Conservation (phyloP, 257 asterid species). For the Knoxia roxburghii region DNA sequence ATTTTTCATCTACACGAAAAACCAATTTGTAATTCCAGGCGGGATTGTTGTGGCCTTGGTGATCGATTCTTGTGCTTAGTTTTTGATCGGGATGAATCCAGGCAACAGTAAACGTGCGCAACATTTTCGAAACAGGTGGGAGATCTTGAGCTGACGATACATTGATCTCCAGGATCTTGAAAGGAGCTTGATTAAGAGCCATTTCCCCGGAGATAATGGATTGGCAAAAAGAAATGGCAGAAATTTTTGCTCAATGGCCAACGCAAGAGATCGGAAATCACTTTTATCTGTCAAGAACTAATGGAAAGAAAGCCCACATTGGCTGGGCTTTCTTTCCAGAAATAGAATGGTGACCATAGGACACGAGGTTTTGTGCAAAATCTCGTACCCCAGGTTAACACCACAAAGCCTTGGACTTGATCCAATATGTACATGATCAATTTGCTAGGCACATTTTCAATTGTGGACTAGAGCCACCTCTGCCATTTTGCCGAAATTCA, state of each 20-base stretch:
- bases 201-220: slow-evolving; percentile 8
- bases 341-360: not conserved
- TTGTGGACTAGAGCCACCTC: too few relatives aligned
- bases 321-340: not conserved
- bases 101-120: slow-evolving; percentile 71
- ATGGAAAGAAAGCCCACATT: not conserved
- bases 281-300: not conserved
- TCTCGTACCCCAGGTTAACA: not conserved
- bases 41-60: slow-evolving; percentile 71
- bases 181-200: slow-evolving; percentile 17
- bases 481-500: too few relatives aligned
- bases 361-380: not conserved
- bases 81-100: slow-evolving; percentile 59
- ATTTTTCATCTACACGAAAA: slow-evolving; percentile 49
- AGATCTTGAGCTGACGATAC: slow-evolving; percentile 67
- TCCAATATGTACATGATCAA: too few relatives aligned
- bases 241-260: not conserved
- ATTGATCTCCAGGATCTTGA: slow-evolving; percentile 54
- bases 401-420: too few relatives aligned
- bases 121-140: slow-evolving; percentile 73
- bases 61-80: slow-evolving; percentile 68
- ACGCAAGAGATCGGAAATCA: not conserved
- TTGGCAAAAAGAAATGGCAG: not conserved
- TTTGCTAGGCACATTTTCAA: too few relatives aligned
- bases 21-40: slow-evolving; percentile 62